Evolutionary conservation across 2,329 filamentous ascomycete species (phyloP), one percentile per base, ranked within the genome.

Genomic region (Neocatenulostroma microsporum): DNA sequence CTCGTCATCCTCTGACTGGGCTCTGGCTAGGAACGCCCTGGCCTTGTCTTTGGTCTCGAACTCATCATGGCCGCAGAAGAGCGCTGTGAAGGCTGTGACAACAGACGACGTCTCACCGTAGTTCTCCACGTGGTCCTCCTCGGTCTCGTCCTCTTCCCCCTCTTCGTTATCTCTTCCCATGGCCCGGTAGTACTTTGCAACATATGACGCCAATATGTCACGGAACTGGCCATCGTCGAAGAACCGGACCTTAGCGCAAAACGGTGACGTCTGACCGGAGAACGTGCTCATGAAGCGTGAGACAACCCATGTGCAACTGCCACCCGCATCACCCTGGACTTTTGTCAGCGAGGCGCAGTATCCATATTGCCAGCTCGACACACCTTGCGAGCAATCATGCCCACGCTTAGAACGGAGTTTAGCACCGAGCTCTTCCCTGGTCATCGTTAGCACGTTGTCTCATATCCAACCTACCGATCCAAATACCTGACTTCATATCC

Each of bases 361-460:
- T 7, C 5, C 13, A 19, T 3, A 9, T 3, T 8, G 14, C n/a
- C n/a, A n/a, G n/a, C n/a, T 9, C n/a, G n/a, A n/a, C n/a, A n/a
- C n/a, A n/a, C n/a, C n/a, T n/a, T n/a, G n/a, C n/a, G 43, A 9
- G 51, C 49, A 18, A 54, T 41, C 4, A 21, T 45, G 15, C 46
- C 48, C 5, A 43, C n/a, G 13, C 39, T 39, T 2, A 52, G 36
- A 2, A 52, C 28, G 2, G 49, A 51, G 28, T 54, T 54, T 42
- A 52, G 44, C 2, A 41, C 15, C 1, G 42, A 40, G 35, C 49
- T 52, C 26, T 54, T 52, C 14, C 42, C 46, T 29, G n/a, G n/a
- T n/a, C n/a, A n/a, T n/a, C n/a, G n/a, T n/a, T n/a, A n/a, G n/a
- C n/a, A n/a, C n/a, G n/a, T n/a, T n/a, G n/a, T n/a, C n/a, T n/a